Conservation (phyloP, 2,329 filamentous ascomycete species). For the Aspergillus tubingensis region DNA sequence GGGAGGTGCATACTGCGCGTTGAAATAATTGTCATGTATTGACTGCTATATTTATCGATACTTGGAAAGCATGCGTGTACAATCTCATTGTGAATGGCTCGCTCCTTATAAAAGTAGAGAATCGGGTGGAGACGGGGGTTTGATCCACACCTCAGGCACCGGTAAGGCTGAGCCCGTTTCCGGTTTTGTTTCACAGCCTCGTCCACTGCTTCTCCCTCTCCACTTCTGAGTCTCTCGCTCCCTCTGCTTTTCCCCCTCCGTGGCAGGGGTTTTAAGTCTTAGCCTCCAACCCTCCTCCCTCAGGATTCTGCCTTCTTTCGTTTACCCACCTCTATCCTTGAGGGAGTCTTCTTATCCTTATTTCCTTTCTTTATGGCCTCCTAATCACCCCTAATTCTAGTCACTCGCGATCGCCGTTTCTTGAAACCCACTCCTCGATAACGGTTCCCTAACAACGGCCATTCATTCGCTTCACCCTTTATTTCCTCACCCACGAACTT, state of each 20-base stretch:
- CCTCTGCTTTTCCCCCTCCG: not conserved
- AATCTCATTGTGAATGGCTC: not conserved
- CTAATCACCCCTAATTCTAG: not conserved
- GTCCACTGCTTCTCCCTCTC: not conserved
- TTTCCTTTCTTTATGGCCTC: not conserved
- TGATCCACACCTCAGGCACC: not conserved
- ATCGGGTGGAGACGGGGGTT: not conserved
- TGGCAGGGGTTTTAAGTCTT: not conserved
- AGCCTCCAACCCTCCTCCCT: not conserved
- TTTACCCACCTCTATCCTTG: not conserved
- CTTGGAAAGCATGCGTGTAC: not conserved
- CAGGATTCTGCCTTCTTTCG: not conserved
- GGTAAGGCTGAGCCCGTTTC: not conserved
- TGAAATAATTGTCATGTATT: too few relatives aligned
- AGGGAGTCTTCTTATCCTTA: not conserved
- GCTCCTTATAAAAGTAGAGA: too few relatives aligned
- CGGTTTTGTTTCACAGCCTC: not conserved
- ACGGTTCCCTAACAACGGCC: not conserved
- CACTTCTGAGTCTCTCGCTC: not conserved
- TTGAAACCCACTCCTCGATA: not conserved
- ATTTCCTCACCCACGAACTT: not conserved
- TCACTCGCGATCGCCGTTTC: not conserved
- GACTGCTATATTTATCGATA: not conserved
- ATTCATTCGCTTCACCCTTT: not conserved
- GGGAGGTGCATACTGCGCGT: conserved; percentile 27